Evolutionary conservation across 1,284 basidiomycete genomes (phyloP), one percentile per base, ranked within the genome.

Genomic region (Retiboletus fuscus): DNA sequence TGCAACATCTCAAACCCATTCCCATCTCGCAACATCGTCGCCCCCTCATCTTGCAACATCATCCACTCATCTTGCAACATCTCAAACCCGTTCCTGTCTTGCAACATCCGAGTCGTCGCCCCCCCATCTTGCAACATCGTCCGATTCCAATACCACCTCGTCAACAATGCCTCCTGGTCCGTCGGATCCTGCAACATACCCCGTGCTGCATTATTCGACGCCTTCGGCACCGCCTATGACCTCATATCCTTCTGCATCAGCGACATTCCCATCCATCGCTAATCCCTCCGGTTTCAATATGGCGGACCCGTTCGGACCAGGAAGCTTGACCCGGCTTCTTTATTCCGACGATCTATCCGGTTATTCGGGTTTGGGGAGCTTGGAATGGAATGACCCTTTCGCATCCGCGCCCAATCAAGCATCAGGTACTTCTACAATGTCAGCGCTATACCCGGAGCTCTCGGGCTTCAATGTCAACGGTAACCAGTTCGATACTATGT

Each of bases 281-380:
- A 39, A 39, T n/a, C 24, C 15, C 51, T 53, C n/a, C 26, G 16
- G n/a, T 28, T 53, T 15, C 13, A n/a, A 28, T 53, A 15, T n/a
- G 24, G 51, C 16, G 15, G 51, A 53, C 26, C 26, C 51, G 16
- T 53, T 53, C 26, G 51, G 51, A 8, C 51, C 16, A 28, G 51
- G 26, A 53, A 53, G 51, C 51, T 53, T 53, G 51, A 53, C 51
- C 26, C 24, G n/a, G 26, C 51, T 28, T 53, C 51, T 53, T 28
- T 28, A 53, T 53, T 53, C 26, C 7, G 51, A 28, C n/a, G n/a
- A 53, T 53, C n/a, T n/a, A 53, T 53, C n/a, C n/a, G 26, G 16
- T 53, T 53, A 26, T 53, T 53, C 51, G n/a, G 51, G 51, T 53
- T 15, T 53, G n/a, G 51, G 51, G 51, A 28, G 51, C 51, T 53